A percentile compares a stretch with the other conserved stretches of the same genome.
Conservation (phyloP, 768 basidiomycete species). For the Leccinum barrowsii region DNA sequence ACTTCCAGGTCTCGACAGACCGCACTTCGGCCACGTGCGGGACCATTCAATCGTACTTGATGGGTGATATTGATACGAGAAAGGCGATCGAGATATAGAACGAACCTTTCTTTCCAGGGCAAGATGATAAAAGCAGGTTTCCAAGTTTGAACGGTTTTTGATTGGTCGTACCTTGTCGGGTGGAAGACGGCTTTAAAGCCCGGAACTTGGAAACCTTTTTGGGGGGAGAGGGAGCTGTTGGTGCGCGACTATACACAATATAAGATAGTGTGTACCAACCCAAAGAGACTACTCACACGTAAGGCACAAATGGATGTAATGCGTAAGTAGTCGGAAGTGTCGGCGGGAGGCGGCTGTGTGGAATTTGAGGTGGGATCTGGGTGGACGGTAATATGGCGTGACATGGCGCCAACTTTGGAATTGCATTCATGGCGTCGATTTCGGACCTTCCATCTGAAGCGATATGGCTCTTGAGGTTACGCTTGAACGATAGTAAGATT, state of each 20-base stretch:
- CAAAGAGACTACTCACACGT: constrained; percentile 12
- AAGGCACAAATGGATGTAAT: constrained; percentile 14
- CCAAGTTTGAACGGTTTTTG: constrained; percentile 48
- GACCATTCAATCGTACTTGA: constrained; percentile 68
- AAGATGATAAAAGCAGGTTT: constrained; percentile 87
- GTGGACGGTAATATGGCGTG: neutral
- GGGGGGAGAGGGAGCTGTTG: constrained; percentile 16
- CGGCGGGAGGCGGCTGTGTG: constrained; percentile 6
- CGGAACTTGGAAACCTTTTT: constrained; percentile 15
- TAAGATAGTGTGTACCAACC: neutral
- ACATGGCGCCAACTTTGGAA: neutral
- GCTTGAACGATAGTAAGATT: constrained; percentile 22
- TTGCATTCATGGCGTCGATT: neutral
- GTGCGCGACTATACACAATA: constrained; percentile 14
- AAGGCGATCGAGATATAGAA: neutral
- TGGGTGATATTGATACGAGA: neutral
- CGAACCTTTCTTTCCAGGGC: constrained; percentile 91
- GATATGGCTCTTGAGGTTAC: constrained; percentile 9
- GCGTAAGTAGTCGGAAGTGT: constrained; percentile 10
- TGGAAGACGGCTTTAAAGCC: constrained; percentile 4
- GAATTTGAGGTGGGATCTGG: neutral
- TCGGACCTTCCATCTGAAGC: neutral
- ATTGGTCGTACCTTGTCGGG: constrained; percentile 6
- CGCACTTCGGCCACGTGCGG: constrained; percentile 72
- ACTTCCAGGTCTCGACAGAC: constrained; percentile 79